These are phyloP conservation scores for Colletotrichum tabaci DNA, from an alignment of 2,329 filamentous ascomycete genomes.

Conservation along the genomic window DNA sequence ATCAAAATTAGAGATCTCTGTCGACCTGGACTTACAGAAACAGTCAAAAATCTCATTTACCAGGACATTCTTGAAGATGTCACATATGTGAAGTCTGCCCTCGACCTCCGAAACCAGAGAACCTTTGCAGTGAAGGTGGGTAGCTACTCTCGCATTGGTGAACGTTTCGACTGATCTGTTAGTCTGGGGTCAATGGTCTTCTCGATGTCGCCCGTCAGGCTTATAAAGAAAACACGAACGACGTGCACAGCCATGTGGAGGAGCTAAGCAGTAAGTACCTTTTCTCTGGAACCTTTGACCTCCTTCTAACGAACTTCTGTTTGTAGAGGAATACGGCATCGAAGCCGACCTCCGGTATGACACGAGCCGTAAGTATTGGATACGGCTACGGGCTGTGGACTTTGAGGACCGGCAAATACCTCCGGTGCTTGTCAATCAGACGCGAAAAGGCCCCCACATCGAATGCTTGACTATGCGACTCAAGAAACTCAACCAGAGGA, in stretches of 20 bases:
- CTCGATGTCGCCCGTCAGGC: constrained; percentile 91
- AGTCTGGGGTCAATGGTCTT: constrained; percentile 86
- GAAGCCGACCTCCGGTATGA: constrained; percentile 82
- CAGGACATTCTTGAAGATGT: constrained; percentile 85
- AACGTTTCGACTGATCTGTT: neutral
- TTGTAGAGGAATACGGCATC: constrained; percentile 69
- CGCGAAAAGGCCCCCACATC: constrained; percentile 79
- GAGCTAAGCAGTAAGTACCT: constrained; percentile 72
- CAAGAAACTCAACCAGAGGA: constrained; percentile 83
- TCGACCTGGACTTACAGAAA: constrained; percentile 71
- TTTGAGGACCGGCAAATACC: constrained; percentile 74
- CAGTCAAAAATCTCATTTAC: constrained; percentile 76
- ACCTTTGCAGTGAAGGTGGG: constrained; percentile 87
- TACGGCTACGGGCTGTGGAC: constrained; percentile 75
- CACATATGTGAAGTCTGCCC: constrained; percentile 80
- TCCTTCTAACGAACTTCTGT: neutral
- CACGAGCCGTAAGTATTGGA: constrained; percentile 82
- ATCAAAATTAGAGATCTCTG: constrained; percentile 80
- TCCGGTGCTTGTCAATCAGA: constrained; percentile 82
- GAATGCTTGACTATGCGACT: constrained; percentile 92
- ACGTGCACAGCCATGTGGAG: constrained; percentile 80
- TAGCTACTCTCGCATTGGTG: neutral
- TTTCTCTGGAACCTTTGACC: neutral
- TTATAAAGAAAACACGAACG: constrained; percentile 89
- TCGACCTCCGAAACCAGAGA: constrained; percentile 91